Evolutionary conservation across 495 filamentous ascomycete genomes (phyloP).

Genomic region (Trichocladium antarcticum): DNA sequence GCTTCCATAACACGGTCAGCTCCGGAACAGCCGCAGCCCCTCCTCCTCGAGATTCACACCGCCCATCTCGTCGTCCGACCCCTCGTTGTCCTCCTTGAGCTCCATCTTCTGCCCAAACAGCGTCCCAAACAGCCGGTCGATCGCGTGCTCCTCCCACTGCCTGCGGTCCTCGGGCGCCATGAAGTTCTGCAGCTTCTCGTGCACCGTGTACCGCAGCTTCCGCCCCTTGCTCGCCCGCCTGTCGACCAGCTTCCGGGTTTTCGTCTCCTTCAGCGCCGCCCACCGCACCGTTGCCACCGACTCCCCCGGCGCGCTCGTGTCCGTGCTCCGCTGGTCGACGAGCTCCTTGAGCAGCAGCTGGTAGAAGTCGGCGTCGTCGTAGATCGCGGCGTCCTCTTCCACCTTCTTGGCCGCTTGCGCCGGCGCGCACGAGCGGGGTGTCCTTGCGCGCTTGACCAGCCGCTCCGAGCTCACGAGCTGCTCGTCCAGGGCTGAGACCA

Average conservation of each 20-base stretch:
- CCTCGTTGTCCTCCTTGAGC: slow-evolving; percentile 55
- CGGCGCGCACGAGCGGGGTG: slow-evolving; percentile 63
- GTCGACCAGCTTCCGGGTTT: slow-evolving; percentile 72
- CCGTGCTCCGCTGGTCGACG: slow-evolving; percentile 68
- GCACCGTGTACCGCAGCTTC: slow-evolving; percentile 85
- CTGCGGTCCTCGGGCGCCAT: slow-evolving; percentile 85
- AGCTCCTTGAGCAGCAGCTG: slow-evolving; percentile 82
- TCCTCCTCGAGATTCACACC: slow-evolving; percentile 50
- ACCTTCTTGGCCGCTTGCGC: slow-evolving; percentile 45
- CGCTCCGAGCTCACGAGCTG: slow-evolving; percentile 60
- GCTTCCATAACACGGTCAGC: slow-evolving; percentile 14
- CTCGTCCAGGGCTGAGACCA: slow-evolving; percentile 61
- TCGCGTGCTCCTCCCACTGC: slow-evolving; percentile 62
- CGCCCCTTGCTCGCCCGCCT: slow-evolving; percentile 91
- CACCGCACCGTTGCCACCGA: slow-evolving; percentile 39
- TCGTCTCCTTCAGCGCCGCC: slow-evolving; percentile 67
- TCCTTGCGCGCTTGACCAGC: slow-evolving; percentile 53
- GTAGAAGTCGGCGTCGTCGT: slow-evolving; percentile 92
- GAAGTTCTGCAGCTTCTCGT: slow-evolving; percentile 96
- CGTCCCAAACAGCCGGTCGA: slow-evolving; percentile 80
- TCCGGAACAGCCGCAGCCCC: slow-evolving; percentile 66
- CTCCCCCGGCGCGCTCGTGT: slow-evolving; percentile 38
- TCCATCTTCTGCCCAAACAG: slow-evolving; percentile 70
- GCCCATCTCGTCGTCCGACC: slow-evolving; percentile 44
- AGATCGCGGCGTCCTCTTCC: slow-evolving; percentile 48